Evolutionary conservation across 305 asterid genomes (phyloP), one percentile per base, ranked within the genome.

Genomic region (Plantago coronopus): DNA sequence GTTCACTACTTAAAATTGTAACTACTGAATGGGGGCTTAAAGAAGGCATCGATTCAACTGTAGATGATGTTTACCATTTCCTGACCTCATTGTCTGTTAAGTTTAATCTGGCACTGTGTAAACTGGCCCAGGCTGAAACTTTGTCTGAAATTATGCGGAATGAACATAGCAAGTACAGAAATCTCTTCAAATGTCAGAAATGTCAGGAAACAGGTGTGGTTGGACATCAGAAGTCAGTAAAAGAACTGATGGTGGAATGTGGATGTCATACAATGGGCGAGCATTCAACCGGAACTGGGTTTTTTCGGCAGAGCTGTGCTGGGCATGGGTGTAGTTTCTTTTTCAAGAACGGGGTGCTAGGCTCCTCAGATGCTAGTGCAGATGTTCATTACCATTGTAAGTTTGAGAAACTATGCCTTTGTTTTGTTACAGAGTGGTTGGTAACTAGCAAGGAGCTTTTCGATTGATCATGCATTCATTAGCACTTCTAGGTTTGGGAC

Each of bases 341-440:
- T 40, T 82, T 83, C 82, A 85, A 76, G 71, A 85, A 82, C 37
- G 95, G 91, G 29, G 86, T 93, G 5, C 72, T 85, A 83, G 72
- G 75, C 57, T 53, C 54, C 38, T 57, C 73, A 63, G 86, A 74
- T 13, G 51, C 69, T 43, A 80, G 74, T 59, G 64, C 46, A 31
- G 80, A 76, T 57, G 76, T 49, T 69, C 63, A 74, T 67, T 77
- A 73, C 73, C 88, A 85, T 65, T 87, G 95, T 85, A 82, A 87
- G 79, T 85, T 82, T 42, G 81, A 85, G 74, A 83, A 78, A 70
- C 55, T 89, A 63, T 94, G 97, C 78, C 97, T 94, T 69, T 79
- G 89, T 75, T 79, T 76, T 61, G 86, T 94, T 77, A 76, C 82
- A 78, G 95, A 83, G 73, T 83, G 89, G 87, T 61, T 87, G 80